Evolutionary conservation across 2,329 filamentous ascomycete species (phyloP), one percentile per base, ranked within the genome.

Genomic region (Cercospora canescens): DNA sequence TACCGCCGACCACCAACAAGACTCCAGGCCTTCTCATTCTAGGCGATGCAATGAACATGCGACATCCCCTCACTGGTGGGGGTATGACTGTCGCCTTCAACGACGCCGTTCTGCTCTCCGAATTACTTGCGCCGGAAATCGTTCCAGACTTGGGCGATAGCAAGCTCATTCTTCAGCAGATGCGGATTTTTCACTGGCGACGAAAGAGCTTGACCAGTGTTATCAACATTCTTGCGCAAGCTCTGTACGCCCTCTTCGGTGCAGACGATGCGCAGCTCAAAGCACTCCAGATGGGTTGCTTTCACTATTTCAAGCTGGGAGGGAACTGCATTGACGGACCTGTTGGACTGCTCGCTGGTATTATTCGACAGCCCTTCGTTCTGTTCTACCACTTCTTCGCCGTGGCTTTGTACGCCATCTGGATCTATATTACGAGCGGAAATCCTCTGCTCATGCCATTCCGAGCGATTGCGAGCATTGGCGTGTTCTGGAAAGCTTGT

Each of bases 1-100:
- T 99, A 2, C 94, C 95, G 5, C 88, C 95, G 0, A 86, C 88
- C 0, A 91, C 91, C 67, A 91, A 91, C 76, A 86, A 84, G 52
- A 86, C 86, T 11, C 87, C 88, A 1, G 92, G 92, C 4, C 81
- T 97, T 67, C 85, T 97, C 57, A 83, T 99, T 37, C 85, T 98
- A 8, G 95, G 95, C 66, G 95, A 99, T 77, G 94, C 95, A 14
- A 90, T 96, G 85, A 99, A 99, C 83, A 99, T 99, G 95, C 91
- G 95, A n/a, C 95, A 99, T 80, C 95, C 95, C 1, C 85, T 99
- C 12, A 99, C 95, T 0, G 95, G 95, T 61, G 95, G 95, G 71
- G 95, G 95, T 73, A 99, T 99, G 95, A 98, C 94, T 0, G 95
- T 98, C 1, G 95, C 93, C 1, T 91, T 99, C 79, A 96, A 94